These are phyloP conservation scores for Fusarium citri DNA, from an alignment of 2,329 filamentous ascomycete species.

Conservation along the genomic window DNA sequence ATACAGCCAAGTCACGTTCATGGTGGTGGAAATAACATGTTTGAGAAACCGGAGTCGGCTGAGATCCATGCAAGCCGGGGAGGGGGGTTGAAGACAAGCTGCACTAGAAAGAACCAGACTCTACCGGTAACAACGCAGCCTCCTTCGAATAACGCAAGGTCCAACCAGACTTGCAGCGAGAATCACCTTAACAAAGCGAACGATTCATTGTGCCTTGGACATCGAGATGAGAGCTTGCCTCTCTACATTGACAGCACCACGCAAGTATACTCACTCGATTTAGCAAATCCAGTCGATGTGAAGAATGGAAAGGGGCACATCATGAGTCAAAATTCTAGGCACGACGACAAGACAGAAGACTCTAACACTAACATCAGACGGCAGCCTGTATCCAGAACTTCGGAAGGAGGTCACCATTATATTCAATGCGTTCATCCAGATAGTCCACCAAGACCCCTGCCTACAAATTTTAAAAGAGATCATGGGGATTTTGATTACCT, in stretches of 20 bases:
- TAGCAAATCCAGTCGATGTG: background rate
- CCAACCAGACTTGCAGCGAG: background rate
- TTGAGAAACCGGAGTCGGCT: background rate
- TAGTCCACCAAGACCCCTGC: background rate
- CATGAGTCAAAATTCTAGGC: background rate
- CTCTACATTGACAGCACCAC: background rate
- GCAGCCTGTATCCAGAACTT: background rate
- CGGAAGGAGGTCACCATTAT: slow-evolving; percentile 10
- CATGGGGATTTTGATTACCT: background rate
- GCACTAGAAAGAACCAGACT: background rate
- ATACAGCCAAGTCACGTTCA: background rate
- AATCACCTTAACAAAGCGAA: background rate
- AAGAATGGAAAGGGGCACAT: background rate
- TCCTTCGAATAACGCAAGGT: background rate
- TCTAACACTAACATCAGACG: background rate
- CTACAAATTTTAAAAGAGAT: background rate
- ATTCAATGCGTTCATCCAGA: background rate
- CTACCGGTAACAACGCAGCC: background rate
- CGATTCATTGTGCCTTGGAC: background rate
- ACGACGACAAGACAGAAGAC: background rate
- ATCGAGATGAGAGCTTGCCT: background rate
- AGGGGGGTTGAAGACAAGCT: slow-evolving; percentile 36
- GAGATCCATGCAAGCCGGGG: slow-evolving; percentile 28
- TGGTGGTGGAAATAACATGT: background rate
- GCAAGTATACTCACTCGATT: background rate